Evolutionary conservation across 805 yeast species (phyloP).

Genomic region (Candida tibetensis): DNA sequence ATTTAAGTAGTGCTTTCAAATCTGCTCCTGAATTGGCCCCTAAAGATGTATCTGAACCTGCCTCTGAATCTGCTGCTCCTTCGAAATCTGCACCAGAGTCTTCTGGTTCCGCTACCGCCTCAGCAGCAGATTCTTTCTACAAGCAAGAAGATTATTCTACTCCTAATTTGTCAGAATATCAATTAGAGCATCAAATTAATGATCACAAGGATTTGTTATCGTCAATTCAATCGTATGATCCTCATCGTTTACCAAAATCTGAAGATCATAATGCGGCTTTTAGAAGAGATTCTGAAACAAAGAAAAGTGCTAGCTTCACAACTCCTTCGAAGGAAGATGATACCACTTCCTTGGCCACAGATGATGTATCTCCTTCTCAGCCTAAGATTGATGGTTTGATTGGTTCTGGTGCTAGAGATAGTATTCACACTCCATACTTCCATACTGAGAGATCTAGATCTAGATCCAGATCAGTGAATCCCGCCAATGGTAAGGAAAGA

Average conservation of each 20-base stretch:
- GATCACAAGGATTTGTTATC: slow-evolving; percentile 35
- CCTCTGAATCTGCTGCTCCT: background rate
- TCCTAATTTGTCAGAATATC: slow-evolving; percentile 45
- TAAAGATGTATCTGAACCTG: background rate
- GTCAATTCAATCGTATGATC: slow-evolving; percentile 36
- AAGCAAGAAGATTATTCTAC: slow-evolving; percentile 31
- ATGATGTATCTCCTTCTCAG: background rate
- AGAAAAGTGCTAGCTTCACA: slow-evolving; percentile 5
- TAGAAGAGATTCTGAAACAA: background rate
- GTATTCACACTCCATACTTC: slow-evolving; percentile 32
- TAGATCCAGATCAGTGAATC: slow-evolving; percentile 14
- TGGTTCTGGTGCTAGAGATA: slow-evolving; percentile 7
- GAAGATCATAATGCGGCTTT: slow-evolving; percentile 1
- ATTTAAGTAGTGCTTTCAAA: too few species aligned
- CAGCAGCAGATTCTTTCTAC: slow-evolving; percentile 11
- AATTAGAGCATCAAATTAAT: slow-evolving; percentile 38
- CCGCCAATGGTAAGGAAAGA: slow-evolving; percentile 20
- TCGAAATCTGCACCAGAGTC: background rate
- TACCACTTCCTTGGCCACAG: background rate
- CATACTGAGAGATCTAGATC: slow-evolving; percentile 22
- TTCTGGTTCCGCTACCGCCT: background rate
- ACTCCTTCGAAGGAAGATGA: slow-evolving; percentile 8
- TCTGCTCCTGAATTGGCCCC: background rate
- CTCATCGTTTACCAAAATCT: slow-evolving; percentile 25
- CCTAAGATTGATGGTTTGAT: slow-evolving; percentile 1